Evolutionary conservation across 768 basidiomycete genomes (phyloP).

Genomic region (Mrakia hoshinonis): DNA sequence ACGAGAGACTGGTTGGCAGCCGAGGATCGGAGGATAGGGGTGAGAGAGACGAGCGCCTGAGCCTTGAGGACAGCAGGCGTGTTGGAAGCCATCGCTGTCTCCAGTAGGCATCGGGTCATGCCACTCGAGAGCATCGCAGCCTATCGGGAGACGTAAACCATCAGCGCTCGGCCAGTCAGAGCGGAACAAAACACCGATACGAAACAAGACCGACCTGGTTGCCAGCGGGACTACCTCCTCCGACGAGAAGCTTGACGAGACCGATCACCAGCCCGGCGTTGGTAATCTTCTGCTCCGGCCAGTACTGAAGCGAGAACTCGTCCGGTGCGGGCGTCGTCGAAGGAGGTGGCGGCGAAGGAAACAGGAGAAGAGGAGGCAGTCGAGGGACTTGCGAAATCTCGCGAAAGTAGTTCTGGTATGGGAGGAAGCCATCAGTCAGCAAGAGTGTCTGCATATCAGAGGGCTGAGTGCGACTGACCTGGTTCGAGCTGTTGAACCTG

Average conservation of each 20-base stretch:
- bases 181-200: neutral
- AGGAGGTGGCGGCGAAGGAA: constrained; percentile 54
- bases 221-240: constrained; percentile 32
- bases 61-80: constrained; percentile 79
- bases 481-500: constrained; percentile 88
- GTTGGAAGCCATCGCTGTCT: constrained; percentile 87
- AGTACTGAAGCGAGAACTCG: constrained; percentile 89
- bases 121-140: constrained; percentile 43
- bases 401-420: constrained; percentile 80
- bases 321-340: constrained; percentile 49
- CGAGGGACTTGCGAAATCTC: constrained; percentile 63
- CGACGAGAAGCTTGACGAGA: constrained; percentile 74
- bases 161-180: neutral
- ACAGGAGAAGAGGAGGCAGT: constrained; percentile 58
- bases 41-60: constrained; percentile 52
- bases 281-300: constrained; percentile 81
- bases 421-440: neutral
- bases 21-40: constrained; percentile 56
- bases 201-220: neutral
- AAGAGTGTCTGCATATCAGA: neutral
- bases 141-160: constrained; percentile 24
- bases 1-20: constrained; percentile 59
- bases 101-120: constrained; percentile 65
- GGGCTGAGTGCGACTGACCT: constrained; percentile 48
- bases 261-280: constrained; percentile 72